Conservation (phyloP, 2,329 filamentous ascomycete genomes). For the Aphanocladium album region DNA sequence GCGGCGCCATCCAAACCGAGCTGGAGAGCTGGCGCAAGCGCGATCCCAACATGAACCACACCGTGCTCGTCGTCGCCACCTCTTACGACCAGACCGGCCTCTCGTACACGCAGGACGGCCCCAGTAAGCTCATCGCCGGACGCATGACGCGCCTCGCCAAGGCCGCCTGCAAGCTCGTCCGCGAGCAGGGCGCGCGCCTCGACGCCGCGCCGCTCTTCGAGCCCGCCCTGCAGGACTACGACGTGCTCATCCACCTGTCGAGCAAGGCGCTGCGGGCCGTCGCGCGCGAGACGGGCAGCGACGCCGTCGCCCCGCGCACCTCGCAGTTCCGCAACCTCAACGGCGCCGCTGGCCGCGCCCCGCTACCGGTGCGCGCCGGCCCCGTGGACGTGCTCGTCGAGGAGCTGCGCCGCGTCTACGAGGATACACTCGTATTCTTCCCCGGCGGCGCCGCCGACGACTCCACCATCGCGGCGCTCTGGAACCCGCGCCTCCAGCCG, state of each 20-base stretch:
- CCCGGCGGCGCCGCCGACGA: conserved; percentile 55
- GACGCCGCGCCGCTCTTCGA: conserved; percentile 58
- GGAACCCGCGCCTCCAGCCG: conserved; percentile 49
- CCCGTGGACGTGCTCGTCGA: conserved; percentile 58
- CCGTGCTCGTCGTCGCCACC: conserved; percentile 75
- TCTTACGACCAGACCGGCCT: conserved; percentile 72
- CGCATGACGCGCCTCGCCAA: conserved; percentile 79
- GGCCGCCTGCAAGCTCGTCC: conserved; percentile 62
- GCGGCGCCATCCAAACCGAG: conserved; percentile 60
- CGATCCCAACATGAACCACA: conserved; percentile 81
- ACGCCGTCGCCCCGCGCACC: conserved; percentile 34
- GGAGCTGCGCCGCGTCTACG: conserved; percentile 64
- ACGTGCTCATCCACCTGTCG: conserved; percentile 74
- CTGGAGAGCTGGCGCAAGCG: conserved; percentile 82
- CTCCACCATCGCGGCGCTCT: conserved; percentile 50
- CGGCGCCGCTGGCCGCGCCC: conserved; percentile 42
- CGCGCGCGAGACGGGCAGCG: conserved; percentile 32
- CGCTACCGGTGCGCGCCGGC: conserved; percentile 50
- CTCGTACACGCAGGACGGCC: conserved; percentile 68
- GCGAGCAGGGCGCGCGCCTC: conserved; percentile 46
- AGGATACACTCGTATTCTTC: conserved; percentile 73
- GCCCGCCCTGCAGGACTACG: conserved; percentile 71
- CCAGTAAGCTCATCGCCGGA: conserved; percentile 76
- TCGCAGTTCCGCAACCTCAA: conserved; percentile 79
- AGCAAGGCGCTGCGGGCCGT: conserved; percentile 44